These are phyloP conservation scores for Plantago coronopus DNA, from an alignment of 305 asterid genomes.

Conservation along the genomic window DNA sequence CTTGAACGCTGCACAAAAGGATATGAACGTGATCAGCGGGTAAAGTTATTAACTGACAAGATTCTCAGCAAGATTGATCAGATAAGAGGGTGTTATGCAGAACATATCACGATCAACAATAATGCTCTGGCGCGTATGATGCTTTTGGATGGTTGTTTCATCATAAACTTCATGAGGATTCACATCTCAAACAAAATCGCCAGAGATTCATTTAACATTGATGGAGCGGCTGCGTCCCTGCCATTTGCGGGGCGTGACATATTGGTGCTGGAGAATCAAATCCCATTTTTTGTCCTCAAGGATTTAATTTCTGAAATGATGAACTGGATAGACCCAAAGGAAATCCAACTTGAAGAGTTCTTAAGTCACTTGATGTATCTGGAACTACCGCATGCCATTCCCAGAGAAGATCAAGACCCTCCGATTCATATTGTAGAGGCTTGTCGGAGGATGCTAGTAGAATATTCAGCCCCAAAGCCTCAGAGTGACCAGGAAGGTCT, in stretches of 20 bases:
- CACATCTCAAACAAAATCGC: neutral
- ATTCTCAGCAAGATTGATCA: no score
- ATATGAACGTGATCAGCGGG: no score
- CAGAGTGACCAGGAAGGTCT: no score
- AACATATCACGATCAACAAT: no score
- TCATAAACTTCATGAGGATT: neutral
- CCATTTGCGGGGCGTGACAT: neutral
- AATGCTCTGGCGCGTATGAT: neutral
- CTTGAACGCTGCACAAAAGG: no score
- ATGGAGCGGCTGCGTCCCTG: neutral
- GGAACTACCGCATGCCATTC: neutral
- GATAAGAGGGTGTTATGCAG: no score
- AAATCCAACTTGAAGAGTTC: neutral
- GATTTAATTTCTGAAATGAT: neutral
- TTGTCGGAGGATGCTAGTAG: neutral
- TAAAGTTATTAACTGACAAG: no score
- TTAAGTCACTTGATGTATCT: neutral
- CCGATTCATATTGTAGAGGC: neutral
- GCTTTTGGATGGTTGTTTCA: conserved; percentile 3
- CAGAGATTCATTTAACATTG: neutral
- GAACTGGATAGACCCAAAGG: neutral
- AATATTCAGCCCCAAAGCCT: neutral
- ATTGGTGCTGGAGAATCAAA: neutral
- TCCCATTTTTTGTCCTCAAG: neutral
- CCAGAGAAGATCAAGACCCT: neutral